Evolutionary conservation across 2,329 filamentous ascomycete genomes (phyloP), one percentile per base, ranked within the genome.

Genomic region (Alternaria ethzedia): DNA sequence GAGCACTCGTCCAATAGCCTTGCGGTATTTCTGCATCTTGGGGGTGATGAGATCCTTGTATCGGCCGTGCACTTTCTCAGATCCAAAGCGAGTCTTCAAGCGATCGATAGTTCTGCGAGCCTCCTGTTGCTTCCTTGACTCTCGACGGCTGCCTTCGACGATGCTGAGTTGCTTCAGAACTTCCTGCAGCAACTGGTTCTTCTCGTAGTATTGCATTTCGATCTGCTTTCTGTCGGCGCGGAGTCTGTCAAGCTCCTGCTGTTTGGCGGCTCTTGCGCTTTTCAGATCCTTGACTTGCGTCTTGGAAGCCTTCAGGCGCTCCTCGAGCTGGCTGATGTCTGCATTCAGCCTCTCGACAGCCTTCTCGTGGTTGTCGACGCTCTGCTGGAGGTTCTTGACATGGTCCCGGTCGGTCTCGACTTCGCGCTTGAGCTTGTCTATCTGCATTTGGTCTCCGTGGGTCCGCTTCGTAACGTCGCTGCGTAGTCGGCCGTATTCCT

Each of bases 1-100:
- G 5, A 99, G 87, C 7, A 97, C 94, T 21, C 93, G 96, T 72
- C 93, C 93, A 67, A 99, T 92, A 49, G 96, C 96, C 70, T 96
- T 93, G 67, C 96, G 92, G 75, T 90, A 99, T 79, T 97, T 98
- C 82, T 97, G 97, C 82, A 97, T 93, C 80, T 97, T 98, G 2
- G 96, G 95, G 69, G 93, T 94, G 83, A 96, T 97, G 45, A 99
- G 87, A 69, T 97, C 93, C 66, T 93, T 93, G 49, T 98, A 88
- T 49, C 95, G 90, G 20, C 96, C 96, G 70, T 92, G 92, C 47
- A 99, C 95, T 57, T 72, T 75, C 50, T 95, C 95, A 4, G 70
- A 61, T 2, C 94, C 93, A 72, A 94, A 97, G 67, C 97, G 91
- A 56, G 94, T 91, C 80, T 97, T 97, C 73, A 99, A 85, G 30